Conservation (phyloP, 148 eudicot species). For the Chenopodium formosanum region DNA sequence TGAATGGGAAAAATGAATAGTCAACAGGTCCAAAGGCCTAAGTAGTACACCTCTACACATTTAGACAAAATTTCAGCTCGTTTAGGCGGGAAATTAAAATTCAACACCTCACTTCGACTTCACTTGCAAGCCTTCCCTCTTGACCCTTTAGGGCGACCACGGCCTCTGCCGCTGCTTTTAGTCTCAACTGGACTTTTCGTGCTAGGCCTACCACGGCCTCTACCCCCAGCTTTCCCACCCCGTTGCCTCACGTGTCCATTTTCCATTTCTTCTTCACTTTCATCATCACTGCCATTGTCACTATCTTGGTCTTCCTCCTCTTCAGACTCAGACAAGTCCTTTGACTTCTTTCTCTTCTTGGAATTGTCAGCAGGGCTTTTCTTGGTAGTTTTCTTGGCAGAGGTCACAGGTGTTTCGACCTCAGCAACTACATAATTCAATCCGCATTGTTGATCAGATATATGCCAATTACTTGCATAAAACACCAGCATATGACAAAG, state of each 20-base stretch:
- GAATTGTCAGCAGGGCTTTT: constrained; percentile 48
- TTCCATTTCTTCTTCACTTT: constrained; percentile 47
- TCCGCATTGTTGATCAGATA: background rate
- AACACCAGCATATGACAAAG: background rate
- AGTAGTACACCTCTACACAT: constrained; percentile 23
- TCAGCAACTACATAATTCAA: constrained; percentile 35
- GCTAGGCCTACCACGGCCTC: constrained; percentile 66
- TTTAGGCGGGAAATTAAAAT: constrained; percentile 8
- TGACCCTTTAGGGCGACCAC: constrained; percentile 39
- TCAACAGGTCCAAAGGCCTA: constrained; percentile 9
- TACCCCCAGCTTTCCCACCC: constrained; percentile 65
- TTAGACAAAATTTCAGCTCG: constrained; percentile 34
- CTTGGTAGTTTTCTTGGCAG: constrained; percentile 49
- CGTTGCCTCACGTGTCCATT: constrained; percentile 53
- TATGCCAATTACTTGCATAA: background rate
- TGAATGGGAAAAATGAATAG: constrained; percentile 2
- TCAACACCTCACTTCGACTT: background rate
- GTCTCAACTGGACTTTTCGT: constrained; percentile 53
- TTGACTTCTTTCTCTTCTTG: constrained; percentile 69
- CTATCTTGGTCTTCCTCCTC: constrained; percentile 46
- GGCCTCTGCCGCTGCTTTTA: constrained; percentile 34
- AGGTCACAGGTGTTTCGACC: constrained; percentile 34
- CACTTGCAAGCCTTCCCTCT: constrained; percentile 77
- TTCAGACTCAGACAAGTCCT: constrained; percentile 64
- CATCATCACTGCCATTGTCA: constrained; percentile 40